Evolutionary conservation across 2,329 filamentous ascomycete genomes (phyloP).

Genomic region (Claviceps sp.): DNA sequence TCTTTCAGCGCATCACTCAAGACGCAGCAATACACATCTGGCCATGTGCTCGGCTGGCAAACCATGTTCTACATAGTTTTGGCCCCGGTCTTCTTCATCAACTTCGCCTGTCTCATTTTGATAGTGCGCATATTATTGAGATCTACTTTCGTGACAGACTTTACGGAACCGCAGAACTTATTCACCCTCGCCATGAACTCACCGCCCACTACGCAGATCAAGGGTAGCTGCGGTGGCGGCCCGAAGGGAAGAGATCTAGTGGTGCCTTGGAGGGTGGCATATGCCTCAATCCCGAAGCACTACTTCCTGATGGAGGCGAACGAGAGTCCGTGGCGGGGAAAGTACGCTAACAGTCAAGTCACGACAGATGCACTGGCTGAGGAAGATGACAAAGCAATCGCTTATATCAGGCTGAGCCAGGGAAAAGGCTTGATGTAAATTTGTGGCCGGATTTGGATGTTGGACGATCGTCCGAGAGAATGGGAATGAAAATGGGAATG

Average conservation of each 20-base stretch:
- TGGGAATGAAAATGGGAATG: background rate
- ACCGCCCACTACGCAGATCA: constrained; percentile 22
- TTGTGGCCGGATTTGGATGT: background rate
- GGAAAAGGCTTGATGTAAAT: constrained; percentile 14
- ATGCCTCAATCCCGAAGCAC: constrained; percentile 24
- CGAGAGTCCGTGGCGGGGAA: constrained; percentile 13
- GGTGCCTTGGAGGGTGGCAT: constrained; percentile 29
- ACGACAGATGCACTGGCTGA: constrained; percentile 11
- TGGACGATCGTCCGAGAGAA: background rate
- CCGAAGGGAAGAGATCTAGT: constrained; percentile 22
- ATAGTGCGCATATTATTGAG: constrained; percentile 26
- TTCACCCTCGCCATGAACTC: constrained; percentile 58
- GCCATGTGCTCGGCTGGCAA: constrained; percentile 47
- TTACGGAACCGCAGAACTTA: constrained; percentile 63
- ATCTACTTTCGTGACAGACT: constrained; percentile 58
- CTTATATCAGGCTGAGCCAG: constrained; percentile 17
- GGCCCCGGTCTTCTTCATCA: constrained; percentile 50
- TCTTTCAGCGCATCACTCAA: constrained; percentile 54
- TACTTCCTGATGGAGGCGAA: constrained; percentile 29
- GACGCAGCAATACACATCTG: constrained; percentile 57
- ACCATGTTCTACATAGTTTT: constrained; percentile 55
- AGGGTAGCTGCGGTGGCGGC: constrained; percentile 25
- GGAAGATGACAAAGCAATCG: constrained; percentile 6
- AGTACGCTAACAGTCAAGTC: constrained; percentile 14
- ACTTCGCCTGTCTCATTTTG: constrained; percentile 51